Evolutionary conservation across 306 rosid species (phyloP), one percentile per base, ranked within the genome.

Genomic region (Prunus campanulata): DNA sequence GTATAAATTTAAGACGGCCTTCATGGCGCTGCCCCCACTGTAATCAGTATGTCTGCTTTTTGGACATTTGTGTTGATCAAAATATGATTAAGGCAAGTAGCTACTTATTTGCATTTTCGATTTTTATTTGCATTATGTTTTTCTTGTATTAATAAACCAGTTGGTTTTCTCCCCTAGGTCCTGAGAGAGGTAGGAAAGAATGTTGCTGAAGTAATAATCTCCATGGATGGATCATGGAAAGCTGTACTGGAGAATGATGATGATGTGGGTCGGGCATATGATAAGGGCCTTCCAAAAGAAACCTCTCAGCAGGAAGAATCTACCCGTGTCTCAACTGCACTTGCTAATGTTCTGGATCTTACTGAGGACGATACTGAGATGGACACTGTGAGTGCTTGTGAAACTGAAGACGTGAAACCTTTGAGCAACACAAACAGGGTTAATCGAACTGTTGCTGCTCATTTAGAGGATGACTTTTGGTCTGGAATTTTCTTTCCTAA

Each of bases 21-120:
- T 87, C 88, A 20, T 96, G 98, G 99, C 92, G 98, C 84, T 96
- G 99, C 83, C 99, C 99, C 50, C 96, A 88, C 83, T 96, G 99
- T 85, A 91, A 83, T 82, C 98, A 89, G 83, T 51, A 1, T 78
- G 90, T 96, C 68, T 84, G 92, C 88, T 96, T 86, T 86, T 65
- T 70, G 70, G 93, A 92, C 71, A 85, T 96, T 74, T 86, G 93
- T 70, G 78, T 89, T 42, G 99, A 96, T 79, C 89, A 82, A 65
- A 86, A 91, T 77, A 96, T 96, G 93, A 88, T 81, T 24, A 91
- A 96, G 97, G 99, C 79, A 83, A 88, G 97, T 89, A 69, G 60
- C 75, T 80, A 71, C 74, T 60, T 61, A 78, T 85, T 54, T 78
- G 64, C 52, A 59, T 46, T 80, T 68, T 78, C 78, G 66, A 62